Evolutionary conservation across 2,329 filamentous ascomycete species (phyloP), one percentile per base, ranked within the genome.

Genomic region (Aureobasidium subglaciale): DNA sequence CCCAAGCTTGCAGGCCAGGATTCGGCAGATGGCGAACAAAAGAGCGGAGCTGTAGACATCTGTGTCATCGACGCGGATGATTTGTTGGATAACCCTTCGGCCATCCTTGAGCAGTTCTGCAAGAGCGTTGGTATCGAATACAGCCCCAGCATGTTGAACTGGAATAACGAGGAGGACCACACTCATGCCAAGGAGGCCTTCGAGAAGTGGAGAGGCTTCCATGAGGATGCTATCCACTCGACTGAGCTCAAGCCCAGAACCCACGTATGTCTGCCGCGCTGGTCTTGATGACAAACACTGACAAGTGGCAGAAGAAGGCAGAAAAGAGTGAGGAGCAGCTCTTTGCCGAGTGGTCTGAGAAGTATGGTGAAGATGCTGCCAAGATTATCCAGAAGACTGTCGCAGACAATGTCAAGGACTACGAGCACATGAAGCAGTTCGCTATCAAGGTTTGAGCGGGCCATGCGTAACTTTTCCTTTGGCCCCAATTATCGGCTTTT

Each of bases 131-230:
- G 86, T 24, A 78, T 96, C 58, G 80, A 87, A 15, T 99, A 86
- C 70, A 75, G 75, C 41, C 81, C 83, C 0, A 76, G 81, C 13
- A 96, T 97, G 91, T 77, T 99, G 59, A 78, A 80, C 57, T 97
- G 93, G 93, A 82, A 87, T 59, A 83, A 85, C 25, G 83, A 86
- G 52, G 85, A 87, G 61, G 85, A 86, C 63, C 84, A 90, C 63
- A 63, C 73, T 50, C 75, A 81, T 59, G 92, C 91, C 3, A 78
- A 80, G 62, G 78, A 83, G 60, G 85, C 84, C 16, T 97, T 97
- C 73, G 90, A 91, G 73, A 97, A 99, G 76, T 97, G 93, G 93
- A 87, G 85, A 63, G 93, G 93, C 10, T 97, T 95, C 75, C 93
- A 97, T 70, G 88, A 97, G 63, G 93, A 97, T 75, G 93, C 90